Evolutionary conservation across 129 eudicot genomes (phyloP).

Genomic region (Glebionis coronaria): DNA sequence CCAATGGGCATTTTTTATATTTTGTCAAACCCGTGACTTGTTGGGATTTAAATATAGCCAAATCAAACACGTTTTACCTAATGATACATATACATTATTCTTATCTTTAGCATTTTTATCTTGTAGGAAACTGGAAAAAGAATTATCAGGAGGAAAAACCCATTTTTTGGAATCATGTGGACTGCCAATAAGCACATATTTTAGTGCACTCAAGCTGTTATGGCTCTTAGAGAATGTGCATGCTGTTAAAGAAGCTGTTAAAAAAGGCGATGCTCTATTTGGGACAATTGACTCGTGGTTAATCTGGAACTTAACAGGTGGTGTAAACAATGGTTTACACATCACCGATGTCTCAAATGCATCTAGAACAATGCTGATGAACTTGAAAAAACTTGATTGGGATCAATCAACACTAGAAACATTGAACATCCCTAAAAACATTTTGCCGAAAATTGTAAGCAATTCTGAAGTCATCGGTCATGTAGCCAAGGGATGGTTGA

Average conservation of each 20-base stretch:
- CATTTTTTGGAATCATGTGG: too few species aligned
- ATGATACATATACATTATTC: not conserved
- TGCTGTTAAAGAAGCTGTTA: constrained; percentile 61
- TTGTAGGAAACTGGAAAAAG: constrained; percentile 74
- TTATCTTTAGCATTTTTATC: not conserved
- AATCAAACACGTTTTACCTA: too few species aligned
- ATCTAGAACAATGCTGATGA: too few species aligned
- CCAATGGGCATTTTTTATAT: too few species aligned
- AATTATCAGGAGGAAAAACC: too few species aligned
- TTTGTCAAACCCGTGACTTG: too few species aligned
- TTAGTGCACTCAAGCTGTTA: constrained; percentile 72
- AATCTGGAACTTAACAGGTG: too few species aligned
- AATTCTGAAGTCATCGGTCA: constrained; percentile 85
- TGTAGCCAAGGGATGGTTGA: constrained; percentile 69
- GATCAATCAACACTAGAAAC: constrained; percentile 50
- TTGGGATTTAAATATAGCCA: too few species aligned
- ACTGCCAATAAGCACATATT: too few species aligned
- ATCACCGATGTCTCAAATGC: too few species aligned
- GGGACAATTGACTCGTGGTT: too few species aligned
- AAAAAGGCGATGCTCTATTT: constrained; percentile 78
- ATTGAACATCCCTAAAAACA: constrained; percentile 48
- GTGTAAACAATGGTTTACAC: too few species aligned
- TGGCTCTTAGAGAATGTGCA: constrained; percentile 87
- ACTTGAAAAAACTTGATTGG: constrained; percentile 83
- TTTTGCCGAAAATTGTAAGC: constrained; percentile 79